phyloP scores from a whole-genome alignment of 2,329 filamentous ascomycete species.

The Fusarium gaditjirri region DNA sequence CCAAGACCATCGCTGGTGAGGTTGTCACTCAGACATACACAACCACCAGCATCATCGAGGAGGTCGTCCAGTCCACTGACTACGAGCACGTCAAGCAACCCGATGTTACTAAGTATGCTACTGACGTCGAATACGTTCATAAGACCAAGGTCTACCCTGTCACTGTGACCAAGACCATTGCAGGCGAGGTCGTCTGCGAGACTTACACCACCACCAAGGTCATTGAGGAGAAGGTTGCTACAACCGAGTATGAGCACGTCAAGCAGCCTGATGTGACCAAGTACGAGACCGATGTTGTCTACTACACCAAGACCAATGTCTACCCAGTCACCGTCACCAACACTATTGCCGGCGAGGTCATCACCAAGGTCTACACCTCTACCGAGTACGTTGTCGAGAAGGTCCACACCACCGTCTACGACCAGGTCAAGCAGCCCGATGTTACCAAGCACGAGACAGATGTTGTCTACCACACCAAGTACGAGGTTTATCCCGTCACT shows the following conservation, averaged over 20 bases:
- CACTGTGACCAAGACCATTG: conserved; percentile 51
- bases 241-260: conserved; percentile 48
- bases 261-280: conserved; percentile 50
- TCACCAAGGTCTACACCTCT: conserved; percentile 43
- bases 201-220: conserved; percentile 43
- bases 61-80: conserved; percentile 47
- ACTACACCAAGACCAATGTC: conserved; percentile 56
- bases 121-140: conserved; percentile 54
- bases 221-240: conserved; percentile 44
- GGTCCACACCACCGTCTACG: conserved; percentile 48
- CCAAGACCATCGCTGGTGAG: conserved; percentile 53
- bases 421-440: conserved; percentile 53
- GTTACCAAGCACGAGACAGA: conserved; percentile 47
- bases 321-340: conserved; percentile 55
- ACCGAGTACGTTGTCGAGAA: conserved; percentile 47
- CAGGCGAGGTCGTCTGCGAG: conserved; percentile 53
- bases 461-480: conserved; percentile 54
- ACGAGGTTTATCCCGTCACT: conserved; percentile 56
- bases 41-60: conserved; percentile 46
- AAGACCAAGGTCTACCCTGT: conserved; percentile 58
- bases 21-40: conserved; percentile 53
- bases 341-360: conserved; percentile 42
- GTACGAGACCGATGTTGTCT: conserved; percentile 47
- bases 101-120: conserved; percentile 50
- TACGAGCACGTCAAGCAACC: conserved; percentile 52